Evolutionary conservation across 108 stramenopile species (phyloP), one percentile per base, ranked within the genome.

Genomic region (Heterococcus sp.): DNA sequence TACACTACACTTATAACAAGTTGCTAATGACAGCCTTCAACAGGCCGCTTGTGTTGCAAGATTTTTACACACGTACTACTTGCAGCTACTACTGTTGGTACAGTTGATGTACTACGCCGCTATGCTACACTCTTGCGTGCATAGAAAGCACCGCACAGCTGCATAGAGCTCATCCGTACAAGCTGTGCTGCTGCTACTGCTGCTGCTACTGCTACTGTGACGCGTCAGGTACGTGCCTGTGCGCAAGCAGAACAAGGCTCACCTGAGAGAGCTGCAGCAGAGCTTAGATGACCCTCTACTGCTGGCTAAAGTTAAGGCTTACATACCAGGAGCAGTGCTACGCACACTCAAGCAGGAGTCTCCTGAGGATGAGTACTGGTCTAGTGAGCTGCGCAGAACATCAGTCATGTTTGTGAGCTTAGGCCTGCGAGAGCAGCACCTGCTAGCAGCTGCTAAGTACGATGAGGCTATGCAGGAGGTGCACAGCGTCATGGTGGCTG

Each of bases 361-460:
- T 2, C 76, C 78, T 2, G 89, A 89, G 33, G 79, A 85, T 37
- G 89, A 89, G 65, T 58, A 79, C 58, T 89, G 78, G 84, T 80
- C 84, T 14, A 84, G 76, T 28, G 89, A 90, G 74, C 39, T 89
- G 35, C 37, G 85, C 2, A 26, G 58, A 63, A 26, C 21, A 26
- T 21, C 73, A 27, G 88, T 89, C 35, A 58, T 91, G 31, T 91
- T 91, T 71, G 84, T 91, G n/a, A 89, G 88, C 80, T 83, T 89
- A 33, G 89, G 89, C 2, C 85, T 89, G 27, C 69, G 76, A 2
- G 86, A 85, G 39, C 71, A 85, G 68, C 70, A 84, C 32, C 79
- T 89, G 0, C 83, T 86, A 32, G 87, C 87, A 3, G 89, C 89
- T 26, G 87, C 87, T 36, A 38, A 74, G 35, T 88, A 87, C 68